These are phyloP conservation scores for Camellia lanceoleosa DNA, from an alignment of 148 eudicot genomes.

Conservation along the genomic window DNA sequence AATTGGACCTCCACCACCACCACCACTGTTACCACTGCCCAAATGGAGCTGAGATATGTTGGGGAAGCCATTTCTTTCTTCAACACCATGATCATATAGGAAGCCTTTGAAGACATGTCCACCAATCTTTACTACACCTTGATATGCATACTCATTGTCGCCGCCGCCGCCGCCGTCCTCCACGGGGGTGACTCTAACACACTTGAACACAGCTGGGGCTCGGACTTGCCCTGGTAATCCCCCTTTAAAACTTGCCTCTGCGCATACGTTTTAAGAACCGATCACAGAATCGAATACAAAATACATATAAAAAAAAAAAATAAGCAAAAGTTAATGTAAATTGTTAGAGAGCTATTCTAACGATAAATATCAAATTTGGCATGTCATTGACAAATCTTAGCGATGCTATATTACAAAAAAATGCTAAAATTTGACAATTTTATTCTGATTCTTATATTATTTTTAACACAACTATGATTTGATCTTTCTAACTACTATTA, in stretches of 20 bases:
- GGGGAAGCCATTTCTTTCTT: conserved; percentile 59
- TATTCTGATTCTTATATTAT: too few relatives aligned
- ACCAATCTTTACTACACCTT: conserved; percentile 68
- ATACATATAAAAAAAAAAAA: not conserved
- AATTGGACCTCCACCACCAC: conserved; percentile 31
- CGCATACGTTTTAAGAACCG: not conserved
- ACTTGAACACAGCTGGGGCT: conserved; percentile 88
- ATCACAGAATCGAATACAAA: not conserved
- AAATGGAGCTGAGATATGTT: conserved; percentile 78
- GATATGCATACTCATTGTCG: conserved; percentile 80
- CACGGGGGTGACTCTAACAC: conserved; percentile 71
- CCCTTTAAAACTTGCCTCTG: conserved; percentile 73
- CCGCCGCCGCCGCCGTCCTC: conserved; percentile 42
- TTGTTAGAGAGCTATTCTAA: not conserved
- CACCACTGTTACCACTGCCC: conserved; percentile 36
- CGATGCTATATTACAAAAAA: too few relatives aligned
- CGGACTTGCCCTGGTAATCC: conserved; percentile 79
- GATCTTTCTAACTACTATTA: too few relatives aligned
- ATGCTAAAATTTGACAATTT: too few relatives aligned
- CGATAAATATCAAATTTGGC: too few relatives aligned
- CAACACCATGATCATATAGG: conserved; percentile 79
- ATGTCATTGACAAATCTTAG: too few relatives aligned
- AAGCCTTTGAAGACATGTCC: conserved; percentile 94
- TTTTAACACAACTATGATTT: too few relatives aligned
- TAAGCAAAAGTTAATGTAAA: not conserved